Conservation (phyloP, 139 green algal species). For the Diplosphaera chodatii region DNA sequence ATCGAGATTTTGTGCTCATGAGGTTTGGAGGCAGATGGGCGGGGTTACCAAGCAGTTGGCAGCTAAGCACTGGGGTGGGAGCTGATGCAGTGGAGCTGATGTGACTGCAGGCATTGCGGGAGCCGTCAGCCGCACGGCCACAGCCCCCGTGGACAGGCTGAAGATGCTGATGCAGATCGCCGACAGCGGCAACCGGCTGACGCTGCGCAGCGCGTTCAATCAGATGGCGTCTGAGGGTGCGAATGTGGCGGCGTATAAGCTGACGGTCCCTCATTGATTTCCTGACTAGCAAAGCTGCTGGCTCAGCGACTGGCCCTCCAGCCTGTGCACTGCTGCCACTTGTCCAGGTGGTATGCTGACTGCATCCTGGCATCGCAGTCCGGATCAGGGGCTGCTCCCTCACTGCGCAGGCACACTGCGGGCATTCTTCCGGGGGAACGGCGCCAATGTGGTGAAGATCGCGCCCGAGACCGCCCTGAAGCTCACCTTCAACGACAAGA, state of each 20-base stretch:
- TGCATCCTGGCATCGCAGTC: too few species aligned
- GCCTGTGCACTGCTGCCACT: too few species aligned
- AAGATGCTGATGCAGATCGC: slow-evolving; percentile 85
- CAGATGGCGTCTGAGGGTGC: slow-evolving; percentile 74
- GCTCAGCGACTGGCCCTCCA: too few species aligned
- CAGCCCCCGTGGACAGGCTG: slow-evolving; percentile 84
- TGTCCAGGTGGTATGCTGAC: too few species aligned
- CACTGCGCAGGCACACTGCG: slow-evolving; percentile 46
- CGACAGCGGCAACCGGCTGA: slow-evolving; percentile 47
- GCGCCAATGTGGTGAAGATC: slow-evolving; percentile 90
- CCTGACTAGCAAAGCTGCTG: too few species aligned
- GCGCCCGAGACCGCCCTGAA: slow-evolving; percentile 83
- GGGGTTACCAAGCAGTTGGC: too few species aligned
- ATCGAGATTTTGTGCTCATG: too few species aligned
- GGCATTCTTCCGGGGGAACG: slow-evolving; percentile 83
- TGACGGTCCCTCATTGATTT: too few species aligned
- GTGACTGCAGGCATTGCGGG: slow-evolving; percentile 67
- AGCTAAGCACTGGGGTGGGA: too few species aligned
- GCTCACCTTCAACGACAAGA: slow-evolving; percentile 71
- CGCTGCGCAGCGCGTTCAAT: slow-evolving; percentile 52
- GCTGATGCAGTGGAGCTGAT: too few species aligned
- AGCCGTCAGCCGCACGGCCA: slow-evolving; percentile 77
- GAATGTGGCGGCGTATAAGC: neutral
- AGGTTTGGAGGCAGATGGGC: too few species aligned
- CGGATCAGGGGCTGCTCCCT: neutral